phyloP scores from a whole-genome alignment of 768 basidiomycete species.

The Chiua virens region DNA sequence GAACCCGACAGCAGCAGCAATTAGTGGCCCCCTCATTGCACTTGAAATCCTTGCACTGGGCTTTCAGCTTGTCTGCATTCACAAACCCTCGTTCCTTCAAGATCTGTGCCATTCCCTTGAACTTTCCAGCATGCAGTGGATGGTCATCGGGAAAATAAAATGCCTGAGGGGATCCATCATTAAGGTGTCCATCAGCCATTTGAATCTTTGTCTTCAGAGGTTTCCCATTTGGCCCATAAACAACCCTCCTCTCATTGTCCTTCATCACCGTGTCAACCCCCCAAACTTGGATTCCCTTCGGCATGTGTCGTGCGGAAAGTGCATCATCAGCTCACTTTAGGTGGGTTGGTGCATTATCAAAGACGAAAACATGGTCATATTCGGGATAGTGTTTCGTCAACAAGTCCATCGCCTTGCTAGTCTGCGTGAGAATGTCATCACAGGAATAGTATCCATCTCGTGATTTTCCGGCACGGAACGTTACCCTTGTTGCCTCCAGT shows the following conservation, averaged over 20 bases:
- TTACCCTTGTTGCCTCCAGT: neutral
- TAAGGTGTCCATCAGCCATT: slow-evolving; percentile 4
- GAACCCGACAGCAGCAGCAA: neutral
- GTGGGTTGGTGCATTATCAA: slow-evolving; percentile 29
- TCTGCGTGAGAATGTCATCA: slow-evolving; percentile 16
- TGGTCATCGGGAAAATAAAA: slow-evolving; percentile 35
- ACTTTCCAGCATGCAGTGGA: slow-evolving; percentile 19
- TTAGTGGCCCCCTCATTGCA: slow-evolving; percentile 8
- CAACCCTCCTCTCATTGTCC: slow-evolving; percentile 12
- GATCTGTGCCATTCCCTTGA: slow-evolving; percentile 22
- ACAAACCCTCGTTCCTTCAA: slow-evolving; percentile 22
- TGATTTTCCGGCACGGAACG: neutral
- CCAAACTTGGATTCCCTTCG: slow-evolving; percentile 11
- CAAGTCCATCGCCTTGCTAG: slow-evolving; percentile 20
- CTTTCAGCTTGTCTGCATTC: slow-evolving; percentile 1
- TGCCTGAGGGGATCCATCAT: slow-evolving; percentile 26
- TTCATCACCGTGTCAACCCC: neutral
- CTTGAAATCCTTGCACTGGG: slow-evolving; percentile 29
- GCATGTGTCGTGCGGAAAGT: slow-evolving; percentile 24
- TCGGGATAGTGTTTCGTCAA: slow-evolving; percentile 19
- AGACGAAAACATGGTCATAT: slow-evolving; percentile 18
- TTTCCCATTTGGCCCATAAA: neutral
- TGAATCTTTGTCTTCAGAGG: slow-evolving; percentile 1
- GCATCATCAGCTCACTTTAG: slow-evolving; percentile 22
- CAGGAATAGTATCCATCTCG: neutral